Base-by-base conservation (phyloP, 1,139 yeast species). In the Nakaseomyces glabratus region DNA sequence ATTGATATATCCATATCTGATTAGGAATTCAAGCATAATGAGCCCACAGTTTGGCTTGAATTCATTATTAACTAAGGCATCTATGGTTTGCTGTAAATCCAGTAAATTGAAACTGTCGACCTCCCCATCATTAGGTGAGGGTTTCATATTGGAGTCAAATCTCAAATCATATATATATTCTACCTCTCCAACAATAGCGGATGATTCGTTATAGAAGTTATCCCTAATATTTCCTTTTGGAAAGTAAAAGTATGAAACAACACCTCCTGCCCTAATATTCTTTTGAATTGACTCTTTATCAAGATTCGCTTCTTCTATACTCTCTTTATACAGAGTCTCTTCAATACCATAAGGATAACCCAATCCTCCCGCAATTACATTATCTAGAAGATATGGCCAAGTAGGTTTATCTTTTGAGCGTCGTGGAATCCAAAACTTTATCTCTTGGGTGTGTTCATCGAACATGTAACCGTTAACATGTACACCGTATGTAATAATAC, bases 321-420 rank as follows among this genome's bases (percentile, higher is more conserved):
- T 77, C 54, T 90, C 98, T 53, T 90, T 90, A 14, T 82, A 48
- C 3, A 78, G 75, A 0, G 97, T 88, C 33, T 84, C 94, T 52
- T 66, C 63, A 2, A 79, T 61, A 0, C 90, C 86, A 46, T 73
- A 65, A 0, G 95, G 95, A 52, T 78, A 68, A 0, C 95, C 95
- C 14, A 90, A 55, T 0, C 98, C 98, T 1, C 98, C 98, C 0
- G 95, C 98, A 4, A 90, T 84, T 1, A 93, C 84, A 53, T 88
- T 90, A 56, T 90, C 98, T 29, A 86, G 68, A 82, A 75, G 80
- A 0, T 84, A 81, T 0, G 98, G 97, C 61, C 75, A 86, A 0
- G 97, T 90, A 12, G 82, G 79, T 53, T 90, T 90, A 1, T 75
- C 68, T 10, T 63, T 54, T 0, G 96, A 71, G 45, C 98, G 65